Conservation (phyloP, 225 moss, liverwort and hornwort genomes). For the Neckera pumila region DNA sequence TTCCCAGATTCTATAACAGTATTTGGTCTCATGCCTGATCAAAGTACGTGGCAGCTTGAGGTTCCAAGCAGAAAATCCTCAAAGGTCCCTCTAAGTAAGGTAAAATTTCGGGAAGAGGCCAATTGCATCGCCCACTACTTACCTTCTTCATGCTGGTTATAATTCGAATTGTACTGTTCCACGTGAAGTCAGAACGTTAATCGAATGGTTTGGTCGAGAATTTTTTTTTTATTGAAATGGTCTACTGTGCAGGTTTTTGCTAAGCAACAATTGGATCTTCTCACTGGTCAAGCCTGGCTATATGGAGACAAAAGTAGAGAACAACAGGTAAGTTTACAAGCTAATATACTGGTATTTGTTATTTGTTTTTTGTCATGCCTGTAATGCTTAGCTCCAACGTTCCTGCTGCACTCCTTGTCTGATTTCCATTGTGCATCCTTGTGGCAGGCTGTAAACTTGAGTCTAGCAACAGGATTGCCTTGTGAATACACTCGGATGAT, state of each 20-base stretch:
- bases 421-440: neutral
- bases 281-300: slow-evolving; percentile 70
- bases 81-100: slow-evolving; percentile 61
- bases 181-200: neutral
- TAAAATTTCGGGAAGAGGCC: neutral
- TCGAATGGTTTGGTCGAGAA: neutral
- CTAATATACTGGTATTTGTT: neutral
- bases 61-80: slow-evolving; percentile 36
- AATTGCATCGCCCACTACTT: neutral
- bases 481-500: slow-evolving; percentile 76
- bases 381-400: neutral
- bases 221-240: neutral
- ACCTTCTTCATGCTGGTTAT: neutral
- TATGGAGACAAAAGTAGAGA: slow-evolving; percentile 36
- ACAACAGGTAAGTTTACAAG: slow-evolving; percentile 28
- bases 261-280: slow-evolving; percentile 70
- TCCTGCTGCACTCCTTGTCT: neutral
- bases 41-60: slow-evolving; percentile 36
- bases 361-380: neutral
- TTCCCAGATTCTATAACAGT: slow-evolving; percentile 51
- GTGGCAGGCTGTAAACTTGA: slow-evolving; percentile 64
- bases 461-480: slow-evolving; percentile 58
- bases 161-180: neutral
- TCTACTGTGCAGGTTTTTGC: slow-evolving; percentile 56
- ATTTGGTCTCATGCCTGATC: slow-evolving; percentile 48